Conservation (phyloP, 163 green algal genomes). For the Chlamydomonas reinhardtii region DNA sequence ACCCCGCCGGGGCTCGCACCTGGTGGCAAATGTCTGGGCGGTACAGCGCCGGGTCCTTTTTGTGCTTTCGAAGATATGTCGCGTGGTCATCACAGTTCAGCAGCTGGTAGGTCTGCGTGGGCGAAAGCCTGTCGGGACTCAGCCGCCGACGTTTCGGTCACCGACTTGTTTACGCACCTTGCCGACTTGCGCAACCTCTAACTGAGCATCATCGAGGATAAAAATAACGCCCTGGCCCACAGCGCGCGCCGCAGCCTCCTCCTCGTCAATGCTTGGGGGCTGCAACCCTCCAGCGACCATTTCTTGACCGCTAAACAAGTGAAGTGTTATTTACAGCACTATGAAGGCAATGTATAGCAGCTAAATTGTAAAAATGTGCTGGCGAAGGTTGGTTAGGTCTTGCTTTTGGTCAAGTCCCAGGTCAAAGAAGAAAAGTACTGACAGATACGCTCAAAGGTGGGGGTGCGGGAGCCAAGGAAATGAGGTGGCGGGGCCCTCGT, state of each 20-base stretch:
- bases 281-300: constrained; percentile 74
- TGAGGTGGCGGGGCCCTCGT: too few relatives aligned
- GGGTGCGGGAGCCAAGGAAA: too few relatives aligned
- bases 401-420: too few relatives aligned
- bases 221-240: constrained; percentile 85
- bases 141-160: not conserved
- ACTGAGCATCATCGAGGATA: constrained; percentile 92
- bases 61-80: constrained; percentile 90
- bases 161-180: constrained; percentile 72
- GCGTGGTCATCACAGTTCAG: constrained; percentile 98
- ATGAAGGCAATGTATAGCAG: not conserved
- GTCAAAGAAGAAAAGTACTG: too few relatives aligned
- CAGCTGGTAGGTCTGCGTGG: constrained; percentile 84
- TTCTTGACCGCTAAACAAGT: not conserved
- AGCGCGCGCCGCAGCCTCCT: constrained; percentile 56
- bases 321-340: not conserved
- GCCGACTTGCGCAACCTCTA: constrained; percentile 95
- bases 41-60: constrained; percentile 90
- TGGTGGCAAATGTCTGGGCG: constrained; percentile 97
- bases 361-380: not conserved
- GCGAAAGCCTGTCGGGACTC: not conserved
- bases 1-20: constrained; percentile 56
- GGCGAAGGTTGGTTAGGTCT: too few relatives aligned
- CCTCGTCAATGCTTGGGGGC: constrained; percentile 67
- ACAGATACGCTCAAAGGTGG: too few relatives aligned